Evolutionary conservation across 306 rosid genomes (phyloP).

Genomic region (Oemleria cerasiformis): DNA sequence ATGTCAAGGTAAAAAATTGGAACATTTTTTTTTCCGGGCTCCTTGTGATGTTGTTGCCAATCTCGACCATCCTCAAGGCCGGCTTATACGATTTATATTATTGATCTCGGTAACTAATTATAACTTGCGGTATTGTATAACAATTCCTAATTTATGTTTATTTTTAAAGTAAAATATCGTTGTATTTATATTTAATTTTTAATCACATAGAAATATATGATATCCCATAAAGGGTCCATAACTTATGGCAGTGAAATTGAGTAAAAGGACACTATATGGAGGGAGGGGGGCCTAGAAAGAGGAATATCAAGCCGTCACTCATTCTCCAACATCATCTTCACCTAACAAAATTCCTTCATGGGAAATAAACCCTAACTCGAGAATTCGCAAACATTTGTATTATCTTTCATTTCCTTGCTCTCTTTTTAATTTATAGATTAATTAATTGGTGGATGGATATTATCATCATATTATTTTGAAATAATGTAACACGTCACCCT

Average conservation of each 20-base stretch:
- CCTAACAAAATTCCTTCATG: constrained; percentile 66
- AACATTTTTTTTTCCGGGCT: background rate
- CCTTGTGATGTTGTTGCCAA: no score
- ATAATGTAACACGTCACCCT: constrained; percentile 60
- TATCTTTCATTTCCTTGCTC: constrained; percentile 31
- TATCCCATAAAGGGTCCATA: constrained; percentile 17
- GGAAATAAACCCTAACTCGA: constrained; percentile 60
- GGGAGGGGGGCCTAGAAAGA: constrained; percentile 34
- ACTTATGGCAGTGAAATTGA: constrained; percentile 46
- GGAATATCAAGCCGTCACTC: constrained; percentile 97
- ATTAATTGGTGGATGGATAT: constrained; percentile 12
- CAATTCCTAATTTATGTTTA: no score
- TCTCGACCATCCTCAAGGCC: no score
- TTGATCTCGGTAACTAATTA: no score
- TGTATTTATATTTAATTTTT: no score
- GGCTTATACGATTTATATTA: no score
- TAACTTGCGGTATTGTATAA: no score
- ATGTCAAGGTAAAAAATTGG: no score
- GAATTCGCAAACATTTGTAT: constrained; percentile 50
- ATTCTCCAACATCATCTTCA: constrained; percentile 74
- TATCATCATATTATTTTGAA: constrained; percentile 33
- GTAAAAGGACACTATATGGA: constrained; percentile 10
- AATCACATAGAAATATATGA: no score
- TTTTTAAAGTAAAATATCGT: no score
- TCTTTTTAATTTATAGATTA: background rate